Evolutionary conservation across 257 asterid species (phyloP), one percentile per base, ranked within the genome.

Genomic region (Rehmannia glutinosa): DNA sequence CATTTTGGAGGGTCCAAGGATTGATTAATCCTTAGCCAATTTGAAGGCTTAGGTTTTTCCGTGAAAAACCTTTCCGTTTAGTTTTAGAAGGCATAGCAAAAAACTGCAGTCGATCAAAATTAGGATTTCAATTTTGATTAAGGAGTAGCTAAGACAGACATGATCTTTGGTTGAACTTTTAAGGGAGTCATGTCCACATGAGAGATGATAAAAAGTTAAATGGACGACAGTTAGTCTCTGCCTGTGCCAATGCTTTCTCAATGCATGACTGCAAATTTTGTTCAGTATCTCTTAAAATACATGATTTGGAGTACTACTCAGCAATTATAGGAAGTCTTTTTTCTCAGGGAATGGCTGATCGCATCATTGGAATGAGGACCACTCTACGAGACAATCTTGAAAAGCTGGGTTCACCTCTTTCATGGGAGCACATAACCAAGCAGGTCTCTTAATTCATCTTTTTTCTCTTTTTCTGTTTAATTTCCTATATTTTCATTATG

Each of bases 361-460:
- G 99, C 17, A 94, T 94, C 73, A 94, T 94, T 13, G 96, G 97
- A 51, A 87, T 88, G 92, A 87, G 99, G 78, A 83, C 84, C 58
- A 79, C 95, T 64, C 81, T 91, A 47, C 64, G 86, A 56, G 95
- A 85, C 53, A 91, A 85, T 73, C 96, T 94, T 24, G 96, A 94
- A 54, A 86, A 86, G 53, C 66, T 91, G 86, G 99, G 97, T 4
- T 94, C 99, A 0, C 83, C 93, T 60, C 84, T 82, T 65, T 73
- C 96, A 11, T 94, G 99, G 99, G 96, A 88, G 81, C 99, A 94
- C 79, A 73, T 94, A 75, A 94, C 99, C 69, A 94, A 88, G 35
- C 99, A 94, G 99, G 99, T 92, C 72, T 11, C 25, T 71, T 17
- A 32, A 50, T 23, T 27, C 32, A 35, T 32, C 15, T 32, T 43